A percentile compares a stretch with the other conserved stretches of the same genome.
These are phyloP conservation scores for Plantago elongata DNA, from an alignment of 257 asterid species.

Conservation along the genomic window DNA sequence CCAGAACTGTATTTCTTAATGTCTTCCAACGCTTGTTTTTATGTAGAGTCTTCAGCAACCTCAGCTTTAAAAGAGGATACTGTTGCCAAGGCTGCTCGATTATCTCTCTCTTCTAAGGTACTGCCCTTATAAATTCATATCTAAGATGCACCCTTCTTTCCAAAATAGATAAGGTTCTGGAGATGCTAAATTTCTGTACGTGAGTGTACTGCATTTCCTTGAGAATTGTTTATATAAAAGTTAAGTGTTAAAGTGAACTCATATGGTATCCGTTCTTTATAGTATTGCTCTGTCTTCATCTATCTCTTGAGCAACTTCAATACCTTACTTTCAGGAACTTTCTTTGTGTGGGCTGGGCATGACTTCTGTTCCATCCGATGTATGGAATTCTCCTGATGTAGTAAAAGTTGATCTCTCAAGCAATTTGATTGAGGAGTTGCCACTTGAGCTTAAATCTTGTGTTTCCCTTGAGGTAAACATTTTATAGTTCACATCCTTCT, in stretches of 20 bases:
- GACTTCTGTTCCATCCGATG: conserved; percentile 69
- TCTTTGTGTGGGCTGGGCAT: conserved; percentile 60
- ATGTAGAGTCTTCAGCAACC: conserved; percentile 55
- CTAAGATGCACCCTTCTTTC: not conserved
- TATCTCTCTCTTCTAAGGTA: conserved; percentile 82
- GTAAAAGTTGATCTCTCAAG: conserved; percentile 75
- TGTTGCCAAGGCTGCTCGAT: conserved; percentile 62
- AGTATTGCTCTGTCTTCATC: conserved; percentile 11
- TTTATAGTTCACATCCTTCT: conserved; percentile 16
- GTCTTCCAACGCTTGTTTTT: conserved; percentile 14
- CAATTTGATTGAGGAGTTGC: conserved; percentile 74
- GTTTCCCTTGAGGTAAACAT: conserved; percentile 68
- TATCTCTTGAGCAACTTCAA: conserved; percentile 11
- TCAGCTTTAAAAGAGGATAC: conserved; percentile 54
- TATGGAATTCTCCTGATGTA: conserved; percentile 62
- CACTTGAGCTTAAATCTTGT: conserved; percentile 73
- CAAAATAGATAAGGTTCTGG: conserved; percentile 7
- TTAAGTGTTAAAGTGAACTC: conserved; percentile 7
- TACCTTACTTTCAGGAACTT: conserved; percentile 64
- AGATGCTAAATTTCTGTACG: not conserved
- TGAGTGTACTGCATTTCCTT: conserved; percentile 10
- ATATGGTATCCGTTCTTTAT: conserved; percentile 9
- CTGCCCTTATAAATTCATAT: conserved; percentile 14
- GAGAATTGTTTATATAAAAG: conserved; percentile 9
- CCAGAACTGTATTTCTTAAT: conserved; percentile 17